Evolutionary conservation across 306 rosid species (phyloP).

Genomic region (Canavalia ensiformis): DNA sequence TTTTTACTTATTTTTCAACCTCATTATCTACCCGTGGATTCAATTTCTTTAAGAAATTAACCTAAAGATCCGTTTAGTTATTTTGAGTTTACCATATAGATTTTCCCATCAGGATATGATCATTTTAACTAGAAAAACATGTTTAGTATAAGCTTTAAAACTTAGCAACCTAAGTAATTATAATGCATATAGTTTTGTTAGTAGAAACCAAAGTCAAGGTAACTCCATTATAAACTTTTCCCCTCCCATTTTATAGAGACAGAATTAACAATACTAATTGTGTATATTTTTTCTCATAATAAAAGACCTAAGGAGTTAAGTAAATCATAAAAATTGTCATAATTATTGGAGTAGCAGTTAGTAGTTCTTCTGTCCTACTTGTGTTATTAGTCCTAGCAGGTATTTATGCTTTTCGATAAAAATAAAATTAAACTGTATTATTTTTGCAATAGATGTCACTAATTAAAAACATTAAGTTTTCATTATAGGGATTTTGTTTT

Average conservation of each 20-base stretch:
- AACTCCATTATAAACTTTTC: slow-evolving; percentile 27
- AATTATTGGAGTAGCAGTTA: slow-evolving; percentile 60
- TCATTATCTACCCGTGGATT: slow-evolving; percentile 48
- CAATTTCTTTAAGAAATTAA: slow-evolving; percentile 44
- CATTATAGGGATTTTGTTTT: too few relatives aligned
- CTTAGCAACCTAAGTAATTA: slow-evolving; percentile 52
- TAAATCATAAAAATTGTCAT: slow-evolving; percentile 39
- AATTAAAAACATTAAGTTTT: too few relatives aligned
- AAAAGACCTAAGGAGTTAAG: slow-evolving; percentile 26
- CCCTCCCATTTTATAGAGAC: not conserved
- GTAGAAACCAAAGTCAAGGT: not conserved
- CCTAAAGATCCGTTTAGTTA: not conserved
- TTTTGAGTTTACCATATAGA: slow-evolving; percentile 36
- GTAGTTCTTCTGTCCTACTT: slow-evolving; percentile 57
- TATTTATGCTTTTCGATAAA: slow-evolving; percentile 52
- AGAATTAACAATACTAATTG: slow-evolving; percentile 7
- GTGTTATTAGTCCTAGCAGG: slow-evolving; percentile 56
- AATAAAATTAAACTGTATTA: too few relatives aligned
- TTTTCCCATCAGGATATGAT: slow-evolving; percentile 62
- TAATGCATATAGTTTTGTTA: slow-evolving; percentile 50
- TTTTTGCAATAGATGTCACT: too few relatives aligned
- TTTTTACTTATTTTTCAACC: not conserved
- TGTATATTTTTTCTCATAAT: not conserved
- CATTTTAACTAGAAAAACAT: slow-evolving; percentile 48
- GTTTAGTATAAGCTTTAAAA: slow-evolving; percentile 36